Evolutionary conservation across 2,329 filamentous ascomycete species (phyloP), one percentile per base, ranked within the genome.

Genomic region (Metarhizium guizhouense): DNA sequence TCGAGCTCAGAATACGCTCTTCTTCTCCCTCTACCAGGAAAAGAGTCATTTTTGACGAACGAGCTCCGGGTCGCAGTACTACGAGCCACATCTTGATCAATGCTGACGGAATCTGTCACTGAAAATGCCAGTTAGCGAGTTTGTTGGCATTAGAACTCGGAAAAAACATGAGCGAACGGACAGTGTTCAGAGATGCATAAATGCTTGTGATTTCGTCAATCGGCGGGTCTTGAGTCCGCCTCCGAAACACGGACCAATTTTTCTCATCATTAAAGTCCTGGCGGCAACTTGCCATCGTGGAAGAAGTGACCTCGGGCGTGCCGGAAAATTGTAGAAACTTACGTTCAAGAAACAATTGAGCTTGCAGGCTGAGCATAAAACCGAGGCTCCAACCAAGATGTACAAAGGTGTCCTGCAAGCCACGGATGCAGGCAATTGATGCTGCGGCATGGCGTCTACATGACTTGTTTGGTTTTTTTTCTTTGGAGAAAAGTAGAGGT

Each of bases 231-330:
- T 93, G 88, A 90, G 82, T 83, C 87, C 85, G 85, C 86, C 72
- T 93, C 87, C 83, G 89, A 85, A 93, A 94, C 88, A 93, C 88
- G 88, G 89, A 93, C 89, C 87, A 92, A 92, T 85, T 79, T 79
- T 81, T 87, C 80, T 92, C 88, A 91, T 92, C 88, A 73, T 63
- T 57, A 56, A 64, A 55, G 47, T 47, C 52, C 49, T 55, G 49
- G 48, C 42, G 49, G 48, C 42, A 52, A 42, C 29, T 29, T 47
- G 40, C 52, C 48, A 43, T 48, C 14, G 25, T 14, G 29, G 51
- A 14, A 52, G 25, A 16, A 25, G 20, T 30, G 6, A 38, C 14
- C 20, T 45, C 11, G 20, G 13, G 11, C 30, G 6, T 6, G 8
- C 45, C 6, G 16, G 2, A 48, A 16, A 48, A 20, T 7, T 6